Base-by-base conservation (phyloP, 768 basidiomycete species). In the Boletus bicolor region DNA sequence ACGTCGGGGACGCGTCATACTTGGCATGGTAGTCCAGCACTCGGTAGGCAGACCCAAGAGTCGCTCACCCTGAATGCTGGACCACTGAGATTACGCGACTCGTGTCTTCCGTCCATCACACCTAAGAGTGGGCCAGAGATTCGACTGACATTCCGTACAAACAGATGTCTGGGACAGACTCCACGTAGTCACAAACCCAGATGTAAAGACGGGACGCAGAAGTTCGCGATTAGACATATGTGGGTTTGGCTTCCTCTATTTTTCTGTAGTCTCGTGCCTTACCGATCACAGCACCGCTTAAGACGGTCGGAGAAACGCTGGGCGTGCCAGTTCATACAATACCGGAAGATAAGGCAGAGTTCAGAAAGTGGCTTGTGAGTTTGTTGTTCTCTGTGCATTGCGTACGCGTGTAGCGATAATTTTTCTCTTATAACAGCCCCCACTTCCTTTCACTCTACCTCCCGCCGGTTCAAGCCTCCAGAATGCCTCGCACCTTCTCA, bases 141-240 rank as follows among this genome's bases (percentile, higher is more conserved):
- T 4, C 55, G 39, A 39, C 56, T 61, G 58, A 67, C 58, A 43
- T 36, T 47, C 32, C 24, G 7, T 43, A 53, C n/a, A 36, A 55
- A 44, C 62, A 95, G 93, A 94, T 70, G 76, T 94, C 3, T 96
- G 92, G 92, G 68, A 80, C 19, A 72, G 75, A 11, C 72, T 96
- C 12, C 68, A 75, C 17, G 78, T 96, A 34, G 84, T 83, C 35
- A 93, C 91, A 0, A 83, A 88, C 49, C 85, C 87, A 1, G 88
- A 91, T 67, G 73, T 79, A 55, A 76, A 75, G 62, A 73, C 80
- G 11, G 89, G 89, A 5, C 78, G 89, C 61, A 80, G 85, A 43
- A 79, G 83, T 14, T 80, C 81, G 7, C 65, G 75, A 38, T 64
- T 84, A 14, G 81, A 82, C 5, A 72, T 82, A 41, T 86, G 87